Conservation (phyloP, 164 flowering plant genomes). For the Annona squamosa region DNA sequence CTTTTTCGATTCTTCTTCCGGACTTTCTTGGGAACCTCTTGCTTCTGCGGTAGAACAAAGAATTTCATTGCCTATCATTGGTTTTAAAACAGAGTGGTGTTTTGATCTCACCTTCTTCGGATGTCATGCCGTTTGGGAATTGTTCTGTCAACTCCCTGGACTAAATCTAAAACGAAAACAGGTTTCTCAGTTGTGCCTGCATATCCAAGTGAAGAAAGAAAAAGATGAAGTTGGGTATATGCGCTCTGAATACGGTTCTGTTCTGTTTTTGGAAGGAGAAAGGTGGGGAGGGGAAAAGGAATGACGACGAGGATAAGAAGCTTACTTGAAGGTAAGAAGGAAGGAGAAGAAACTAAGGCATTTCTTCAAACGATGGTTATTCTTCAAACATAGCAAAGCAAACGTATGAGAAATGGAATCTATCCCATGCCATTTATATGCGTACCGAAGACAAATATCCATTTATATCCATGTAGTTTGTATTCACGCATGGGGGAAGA, state of each 20-base stretch:
- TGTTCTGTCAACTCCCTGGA: neutral
- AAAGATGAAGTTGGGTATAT: neutral
- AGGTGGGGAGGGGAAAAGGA: neutral
- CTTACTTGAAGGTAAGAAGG: neutral
- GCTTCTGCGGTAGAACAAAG: neutral
- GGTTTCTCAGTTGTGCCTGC: neutral
- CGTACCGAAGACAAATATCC: neutral
- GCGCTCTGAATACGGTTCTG: neutral
- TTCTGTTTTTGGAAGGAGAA: neutral
- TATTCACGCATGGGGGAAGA: neutral
- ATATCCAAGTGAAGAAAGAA: neutral
- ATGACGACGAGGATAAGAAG: neutral
- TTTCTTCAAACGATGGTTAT: slow-evolving; percentile 3
- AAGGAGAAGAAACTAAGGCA: neutral
- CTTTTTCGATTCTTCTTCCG: slow-evolving; percentile 1
- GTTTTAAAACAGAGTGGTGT: neutral
- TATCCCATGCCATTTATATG: neutral
- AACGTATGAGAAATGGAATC: neutral
- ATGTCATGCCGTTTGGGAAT: neutral
- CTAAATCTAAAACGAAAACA: neutral
- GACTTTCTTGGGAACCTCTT: neutral
- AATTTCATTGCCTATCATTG: neutral
- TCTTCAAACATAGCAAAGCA: neutral
- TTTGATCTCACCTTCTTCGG: neutral
- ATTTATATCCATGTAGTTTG: neutral